Conservation (phyloP, 139 green algal species). For the Tetraselmis striata region DNA sequence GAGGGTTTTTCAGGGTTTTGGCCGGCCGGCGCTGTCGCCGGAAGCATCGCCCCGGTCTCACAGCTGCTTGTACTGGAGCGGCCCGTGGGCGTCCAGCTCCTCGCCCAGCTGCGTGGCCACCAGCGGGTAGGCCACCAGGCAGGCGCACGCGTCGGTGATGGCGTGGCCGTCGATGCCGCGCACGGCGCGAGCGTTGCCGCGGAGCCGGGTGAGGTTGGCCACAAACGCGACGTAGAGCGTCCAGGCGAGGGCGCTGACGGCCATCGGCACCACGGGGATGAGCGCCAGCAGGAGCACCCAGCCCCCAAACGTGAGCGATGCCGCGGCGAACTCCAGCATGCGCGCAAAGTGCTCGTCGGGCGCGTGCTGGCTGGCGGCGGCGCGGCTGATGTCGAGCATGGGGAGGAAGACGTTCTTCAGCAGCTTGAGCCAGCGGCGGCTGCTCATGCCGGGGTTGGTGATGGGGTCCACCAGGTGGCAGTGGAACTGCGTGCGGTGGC, state of each 20-base stretch:
- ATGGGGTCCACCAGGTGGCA: constrained; percentile 6
- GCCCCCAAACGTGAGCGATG: not conserved
- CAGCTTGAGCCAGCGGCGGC: not conserved
- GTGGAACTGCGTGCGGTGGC: not conserved
- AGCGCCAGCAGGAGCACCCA: constrained; percentile 12
- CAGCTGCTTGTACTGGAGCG: not conserved
- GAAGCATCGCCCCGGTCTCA: not conserved
- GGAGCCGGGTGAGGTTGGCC: not conserved
- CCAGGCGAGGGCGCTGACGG: constrained; percentile 9
- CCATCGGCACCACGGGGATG: not conserved
- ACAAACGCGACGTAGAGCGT: constrained; percentile 1
- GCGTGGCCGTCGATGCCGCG: constrained; percentile 12
- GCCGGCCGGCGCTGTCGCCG: too few relatives aligned
- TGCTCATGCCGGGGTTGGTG: not conserved
- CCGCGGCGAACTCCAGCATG: not conserved
- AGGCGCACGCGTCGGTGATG: constrained; percentile 4
- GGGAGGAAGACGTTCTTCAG: not conserved
- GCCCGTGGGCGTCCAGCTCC: not conserved
- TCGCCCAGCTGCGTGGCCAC: constrained; percentile 18
- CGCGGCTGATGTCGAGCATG: not conserved
- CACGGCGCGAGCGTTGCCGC: constrained; percentile 3
- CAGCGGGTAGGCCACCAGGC: constrained; percentile 12
- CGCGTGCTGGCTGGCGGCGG: not conserved
- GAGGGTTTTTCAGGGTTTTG: too few relatives aligned
- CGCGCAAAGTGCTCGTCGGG: not conserved